Evolutionary conservation across 1,284 basidiomycete genomes (phyloP).

Genomic region (Microbotryum violaceum): DNA sequence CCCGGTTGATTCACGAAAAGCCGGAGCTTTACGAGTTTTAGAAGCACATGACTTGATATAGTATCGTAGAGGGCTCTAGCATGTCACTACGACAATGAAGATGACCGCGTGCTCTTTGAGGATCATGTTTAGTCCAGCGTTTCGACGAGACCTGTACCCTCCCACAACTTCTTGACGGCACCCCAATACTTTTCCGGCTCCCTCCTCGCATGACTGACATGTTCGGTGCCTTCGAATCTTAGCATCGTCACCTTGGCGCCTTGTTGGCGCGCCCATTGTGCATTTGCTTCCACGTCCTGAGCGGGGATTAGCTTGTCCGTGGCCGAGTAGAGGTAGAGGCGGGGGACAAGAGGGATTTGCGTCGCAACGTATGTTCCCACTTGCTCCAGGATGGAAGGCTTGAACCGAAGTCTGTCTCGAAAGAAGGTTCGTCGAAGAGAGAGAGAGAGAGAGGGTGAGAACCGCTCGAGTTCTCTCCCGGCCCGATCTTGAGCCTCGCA

Average conservation of each 20-base stretch:
- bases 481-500: not conserved
- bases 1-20: slow-evolving; percentile 39
- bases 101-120: no score
- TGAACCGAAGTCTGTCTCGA: not conserved
- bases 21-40: slow-evolving; percentile 48
- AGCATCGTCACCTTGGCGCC: slow-evolving; percentile 9
- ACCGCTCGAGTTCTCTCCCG: not conserved
- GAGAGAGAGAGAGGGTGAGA: no score
- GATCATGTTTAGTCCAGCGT: no score
- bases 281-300: slow-evolving; percentile 21
- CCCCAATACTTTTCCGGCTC: slow-evolving; percentile 23
- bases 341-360: slow-evolving; percentile 14
- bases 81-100: no score
- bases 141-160: not conserved
- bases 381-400: slow-evolving; percentile 5
- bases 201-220: slow-evolving; percentile 23
- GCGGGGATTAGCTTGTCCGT: slow-evolving; percentile 19
- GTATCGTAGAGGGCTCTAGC: no score
- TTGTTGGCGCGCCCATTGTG: not conserved
- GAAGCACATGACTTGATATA: no score
- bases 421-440: not conserved
- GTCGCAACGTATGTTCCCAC: slow-evolving; percentile 9
- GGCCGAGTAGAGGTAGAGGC: slow-evolving; percentile 25
- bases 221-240: slow-evolving; percentile 18
- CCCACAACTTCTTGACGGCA: slow-evolving; percentile 16